Percentiles rank a stretch among this genome's conserved stretches.
phyloP scores from a whole-genome alignment of 2,329 filamentous ascomycete genomes.

The Pyrenochaeta sp. region DNA sequence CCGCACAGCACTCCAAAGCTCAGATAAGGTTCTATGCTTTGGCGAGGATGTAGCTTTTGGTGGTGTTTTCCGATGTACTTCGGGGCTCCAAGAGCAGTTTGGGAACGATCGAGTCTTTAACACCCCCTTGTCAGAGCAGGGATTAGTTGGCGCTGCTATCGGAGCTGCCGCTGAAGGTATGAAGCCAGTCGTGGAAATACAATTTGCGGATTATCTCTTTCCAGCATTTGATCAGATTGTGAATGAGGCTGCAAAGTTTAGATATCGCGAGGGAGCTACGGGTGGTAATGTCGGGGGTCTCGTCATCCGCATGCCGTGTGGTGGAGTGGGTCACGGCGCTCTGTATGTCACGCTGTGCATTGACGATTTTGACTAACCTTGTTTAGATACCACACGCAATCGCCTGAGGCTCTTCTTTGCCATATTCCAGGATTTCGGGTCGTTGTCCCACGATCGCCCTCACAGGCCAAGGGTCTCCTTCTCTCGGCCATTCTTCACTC shows the following conservation, averaged over 20 bases:
- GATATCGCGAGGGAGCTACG: conserved; percentile 73
- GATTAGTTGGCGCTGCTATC: conserved; percentile 91
- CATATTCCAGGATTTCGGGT: conserved; percentile 87
- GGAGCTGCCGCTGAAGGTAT: conserved; percentile 90
- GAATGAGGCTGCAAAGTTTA: conserved; percentile 88
- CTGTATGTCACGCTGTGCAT: conserved; percentile 56
- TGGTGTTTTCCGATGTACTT: conserved; percentile 93
- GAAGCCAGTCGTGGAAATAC: conserved; percentile 91
- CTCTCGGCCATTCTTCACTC: conserved; percentile 76
- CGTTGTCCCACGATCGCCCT: conserved; percentile 82
- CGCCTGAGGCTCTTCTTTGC: conserved; percentile 85
- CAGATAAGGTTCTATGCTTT: conserved; percentile 87
- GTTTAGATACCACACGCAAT: conserved; percentile 79
- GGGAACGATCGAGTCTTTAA: conserved; percentile 93
- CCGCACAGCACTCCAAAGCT: too few species aligned
- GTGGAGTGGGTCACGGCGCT: conserved; percentile 87
- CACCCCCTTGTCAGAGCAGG: conserved; percentile 91
- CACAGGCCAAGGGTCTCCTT: conserved; percentile 87
- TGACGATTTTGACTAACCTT: background rate
- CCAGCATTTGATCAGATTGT: conserved; percentile 94
- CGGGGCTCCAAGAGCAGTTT: conserved; percentile 87
- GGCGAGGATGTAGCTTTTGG: conserved; percentile 98
- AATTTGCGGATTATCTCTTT: conserved; percentile 94
- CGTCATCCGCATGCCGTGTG: conserved; percentile 89
- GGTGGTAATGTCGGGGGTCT: conserved; percentile 70